Percentiles rank a stretch among this genome's conserved stretches.
Evolutionary conservation across 192 early-diverging fungal genomes (phyloP).

Genomic region (Linnemannia schmuckeri): DNA sequence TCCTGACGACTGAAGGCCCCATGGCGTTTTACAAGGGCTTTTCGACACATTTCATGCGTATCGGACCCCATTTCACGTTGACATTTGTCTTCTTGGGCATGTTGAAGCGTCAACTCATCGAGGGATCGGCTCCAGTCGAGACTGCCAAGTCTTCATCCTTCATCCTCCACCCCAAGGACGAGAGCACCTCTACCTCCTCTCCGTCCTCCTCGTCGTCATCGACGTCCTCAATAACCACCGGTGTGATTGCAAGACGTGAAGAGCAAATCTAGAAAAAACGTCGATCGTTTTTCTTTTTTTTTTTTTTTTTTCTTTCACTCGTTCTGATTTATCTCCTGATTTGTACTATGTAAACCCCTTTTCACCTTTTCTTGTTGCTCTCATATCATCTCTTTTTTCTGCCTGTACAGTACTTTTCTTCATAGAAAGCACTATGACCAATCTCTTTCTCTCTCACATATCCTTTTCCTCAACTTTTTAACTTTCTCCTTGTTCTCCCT

Average conservation of each 20-base stretch:
- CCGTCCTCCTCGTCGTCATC: constrained; percentile 31
- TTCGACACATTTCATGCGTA: constrained; percentile 79
- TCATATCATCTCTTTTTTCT: background rate
- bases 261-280: constrained; percentile 37
- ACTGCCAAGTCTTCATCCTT: background rate
- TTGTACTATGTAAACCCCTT: background rate
- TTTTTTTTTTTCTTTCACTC: background rate
- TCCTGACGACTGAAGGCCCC: constrained; percentile 74
- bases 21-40: constrained; percentile 81
- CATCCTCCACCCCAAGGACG: constrained; percentile 37
- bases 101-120: constrained; percentile 55
- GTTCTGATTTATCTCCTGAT: background rate
- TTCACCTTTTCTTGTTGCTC: background rate
- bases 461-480: background rate
- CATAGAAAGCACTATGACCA: constrained; percentile 31
- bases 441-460: background rate
- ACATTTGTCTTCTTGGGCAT: constrained; percentile 82
- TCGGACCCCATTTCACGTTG: constrained; percentile 83
- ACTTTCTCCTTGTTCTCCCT: background rate
- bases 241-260: constrained; percentile 47
- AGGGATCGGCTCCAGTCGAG: constrained; percentile 26
- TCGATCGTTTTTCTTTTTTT: background rate
- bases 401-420: constrained; percentile 37
- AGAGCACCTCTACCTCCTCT: constrained; percentile 19
- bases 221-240: constrained; percentile 35